Evolutionary conservation across 768 basidiomycete species (phyloP), one percentile per base, ranked within the genome.

Genomic region (Mycena vulgaris): DNA sequence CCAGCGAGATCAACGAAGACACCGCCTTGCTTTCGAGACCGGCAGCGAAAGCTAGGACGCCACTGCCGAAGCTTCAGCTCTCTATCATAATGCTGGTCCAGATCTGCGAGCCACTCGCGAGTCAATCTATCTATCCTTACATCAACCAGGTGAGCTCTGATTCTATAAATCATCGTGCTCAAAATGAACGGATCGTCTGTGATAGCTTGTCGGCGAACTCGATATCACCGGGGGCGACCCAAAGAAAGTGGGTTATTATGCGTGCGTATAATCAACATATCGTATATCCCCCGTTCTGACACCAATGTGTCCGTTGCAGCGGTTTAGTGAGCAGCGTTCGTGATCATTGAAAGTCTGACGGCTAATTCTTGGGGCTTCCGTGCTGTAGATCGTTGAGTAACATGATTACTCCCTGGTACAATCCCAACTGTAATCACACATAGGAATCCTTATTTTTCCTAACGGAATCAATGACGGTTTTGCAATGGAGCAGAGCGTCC

Each of bases 181-280:
- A n/a, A n/a, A n/a, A n/a, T n/a, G n/a, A n/a, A n/a, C n/a, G n/a
- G n/a, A n/a, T n/a, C n/a, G n/a, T n/a, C n/a, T n/a, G n/a, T n/a
- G n/a, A n/a, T 51, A 92, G 90, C 84, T 92, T 27, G 85, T 92
- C 35, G 82, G 86, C 31, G 90, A 90, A 70, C 81, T 91, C n/a
- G 89, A 86, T 39, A 82, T 92, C 30, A 91, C 89, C 6, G 88
- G 87, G 23, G 91, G 90, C 25, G 89, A 92, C 67, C 85, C 89
- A 47, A 82, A 83, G 58, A 89, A 89, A 80, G 88, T 91, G 5
- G 91, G 91, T 31, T 92, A 92, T 73, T 92, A 92, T 75, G 90
- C 89, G 27, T 91, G 89, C 33, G 72, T 92, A 16, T 6, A 19
- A 39, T 25, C 5, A 1, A 4, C 25, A n/a, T 11, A 13, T 35